Conservation (phyloP, 768 basidiomycete species). For the Gelatoporia subvermispora region DNA sequence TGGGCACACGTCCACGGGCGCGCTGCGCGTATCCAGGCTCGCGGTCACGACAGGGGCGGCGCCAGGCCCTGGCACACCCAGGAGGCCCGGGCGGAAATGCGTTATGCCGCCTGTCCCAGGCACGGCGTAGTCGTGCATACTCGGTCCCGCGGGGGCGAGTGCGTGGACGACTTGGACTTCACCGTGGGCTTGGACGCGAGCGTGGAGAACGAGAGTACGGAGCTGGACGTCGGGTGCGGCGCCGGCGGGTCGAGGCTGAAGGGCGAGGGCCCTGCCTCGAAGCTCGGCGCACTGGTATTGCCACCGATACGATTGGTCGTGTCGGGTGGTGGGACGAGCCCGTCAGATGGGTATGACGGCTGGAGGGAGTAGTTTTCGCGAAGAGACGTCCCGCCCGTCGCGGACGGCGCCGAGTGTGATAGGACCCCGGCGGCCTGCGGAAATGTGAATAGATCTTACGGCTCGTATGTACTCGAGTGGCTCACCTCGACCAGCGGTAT, state of each 20-base stretch:
- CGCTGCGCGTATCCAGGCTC: no score
- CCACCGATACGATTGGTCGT: conserved; percentile 11
- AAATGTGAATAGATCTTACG: no score
- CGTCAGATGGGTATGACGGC: conserved; percentile 78
- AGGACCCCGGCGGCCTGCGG: conserved; percentile 71
- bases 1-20: no score
- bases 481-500: conserved; percentile 90
- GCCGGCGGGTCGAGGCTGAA: conserved; percentile 11
- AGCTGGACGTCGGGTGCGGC: conserved; percentile 39
- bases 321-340: conserved; percentile 51
- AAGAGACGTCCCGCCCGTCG: conserved; percentile 64
- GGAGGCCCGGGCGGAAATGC: conserved; percentile 56
- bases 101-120: no score
- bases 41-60: no score
- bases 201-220: conserved; percentile 39
- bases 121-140: no score
- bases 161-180: no score
- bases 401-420: conserved; percentile 72
- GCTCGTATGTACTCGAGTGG: no score
- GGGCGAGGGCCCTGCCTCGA: background rate
- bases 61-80: no score
- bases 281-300: no score
- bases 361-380: conserved; percentile 93
- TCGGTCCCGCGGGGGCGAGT: no score
- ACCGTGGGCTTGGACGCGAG: conserved; percentile 19